Percentiles rank a stretch among this genome's conserved stretches.
These are phyloP conservation scores for Ustilago bromivora DNA, from an alignment of 1,284 basidiomycete genomes.

Conservation along the genomic window DNA sequence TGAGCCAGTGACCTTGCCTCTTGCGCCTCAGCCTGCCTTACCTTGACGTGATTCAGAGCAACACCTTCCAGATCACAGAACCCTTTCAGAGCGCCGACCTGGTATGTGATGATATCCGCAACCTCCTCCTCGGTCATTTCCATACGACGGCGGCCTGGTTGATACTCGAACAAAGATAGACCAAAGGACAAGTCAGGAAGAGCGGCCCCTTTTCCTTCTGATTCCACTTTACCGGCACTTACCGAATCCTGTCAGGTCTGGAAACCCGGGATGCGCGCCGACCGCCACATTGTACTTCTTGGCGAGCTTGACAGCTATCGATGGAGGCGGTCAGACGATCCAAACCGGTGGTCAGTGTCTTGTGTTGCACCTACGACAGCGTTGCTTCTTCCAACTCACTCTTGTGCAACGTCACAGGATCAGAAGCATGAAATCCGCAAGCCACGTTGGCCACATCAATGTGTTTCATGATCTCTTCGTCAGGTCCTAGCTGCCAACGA, in stretches of 20 bases:
- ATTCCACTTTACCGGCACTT: background rate
- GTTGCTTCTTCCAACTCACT: slow-evolving; percentile 14
- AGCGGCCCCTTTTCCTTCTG: background rate
- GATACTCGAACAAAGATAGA: background rate
- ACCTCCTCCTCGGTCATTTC: slow-evolving; percentile 37
- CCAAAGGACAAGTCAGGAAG: background rate
- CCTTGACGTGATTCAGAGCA: slow-evolving; percentile 40
- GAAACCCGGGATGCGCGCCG: slow-evolving; percentile 43
- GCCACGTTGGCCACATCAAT: slow-evolving; percentile 44
- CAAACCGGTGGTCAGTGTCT: too few species aligned
- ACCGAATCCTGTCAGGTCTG: slow-evolving; percentile 41
- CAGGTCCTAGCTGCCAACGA: slow-evolving; percentile 33
- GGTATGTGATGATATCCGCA: slow-evolving; percentile 41
- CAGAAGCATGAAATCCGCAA: slow-evolving; percentile 41
- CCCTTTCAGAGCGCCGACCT: slow-evolving; percentile 35
- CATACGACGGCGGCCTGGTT: slow-evolving; percentile 33
- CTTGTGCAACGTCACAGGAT: slow-evolving; percentile 34
- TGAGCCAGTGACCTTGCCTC: background rate
- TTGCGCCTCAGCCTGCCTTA: slow-evolving; percentile 1
- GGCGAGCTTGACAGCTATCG: slow-evolving; percentile 31
- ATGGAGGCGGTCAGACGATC: background rate
- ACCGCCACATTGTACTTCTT: slow-evolving; percentile 34
- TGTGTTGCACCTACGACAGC: too few species aligned
- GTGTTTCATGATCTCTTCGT: slow-evolving; percentile 37
- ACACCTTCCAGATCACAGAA: slow-evolving; percentile 42